These are phyloP conservation scores for Melampsora americana DNA, from an alignment of 1,284 basidiomycete species.

Conservation along the genomic window DNA sequence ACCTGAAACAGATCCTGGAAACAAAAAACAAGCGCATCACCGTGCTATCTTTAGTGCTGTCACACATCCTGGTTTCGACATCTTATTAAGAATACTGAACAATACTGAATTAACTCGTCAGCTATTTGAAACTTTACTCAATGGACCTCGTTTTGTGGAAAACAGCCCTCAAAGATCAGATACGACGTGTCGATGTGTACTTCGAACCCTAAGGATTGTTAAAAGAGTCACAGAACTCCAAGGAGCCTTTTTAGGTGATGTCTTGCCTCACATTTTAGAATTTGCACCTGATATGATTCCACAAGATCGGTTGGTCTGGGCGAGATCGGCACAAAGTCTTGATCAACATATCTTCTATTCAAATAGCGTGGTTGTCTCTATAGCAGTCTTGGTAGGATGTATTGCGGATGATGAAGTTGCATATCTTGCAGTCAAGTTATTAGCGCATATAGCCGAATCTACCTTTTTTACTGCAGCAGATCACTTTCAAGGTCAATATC, in stretches of 20 bases:
- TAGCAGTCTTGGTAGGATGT: constrained; percentile 77
- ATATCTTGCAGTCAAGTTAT: constrained; percentile 74
- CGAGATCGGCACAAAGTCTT: constrained; percentile 62
- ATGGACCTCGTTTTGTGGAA: constrained; percentile 70
- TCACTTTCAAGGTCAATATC: constrained; percentile 62
- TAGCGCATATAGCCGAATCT: constrained; percentile 64
- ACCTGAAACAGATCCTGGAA: constrained; percentile 12
- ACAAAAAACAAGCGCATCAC: constrained; percentile 9
- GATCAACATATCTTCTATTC: constrained; percentile 77
- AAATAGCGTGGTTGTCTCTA: constrained; percentile 70
- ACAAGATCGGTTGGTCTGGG: constrained; percentile 61
- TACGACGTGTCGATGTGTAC: constrained; percentile 60
- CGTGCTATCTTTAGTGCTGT: constrained; percentile 23
- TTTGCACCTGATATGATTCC: constrained; percentile 59
- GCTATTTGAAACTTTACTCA: constrained; percentile 71
- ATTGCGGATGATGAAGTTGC: constrained; percentile 67
- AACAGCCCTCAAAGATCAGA: constrained; percentile 59
- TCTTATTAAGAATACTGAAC: constrained; percentile 75
- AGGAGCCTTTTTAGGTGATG: constrained; percentile 80
- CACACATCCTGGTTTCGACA: constrained; percentile 78
- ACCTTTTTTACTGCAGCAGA: constrained; percentile 60
- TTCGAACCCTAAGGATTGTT: constrained; percentile 76
- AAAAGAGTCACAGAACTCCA: constrained; percentile 79
- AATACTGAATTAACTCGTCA: constrained; percentile 68
- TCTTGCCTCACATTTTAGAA: constrained; percentile 73